These are phyloP conservation scores for Cyberlindnera mississippiensis DNA, from an alignment of 805 yeast species.

Conservation along the genomic window DNA sequence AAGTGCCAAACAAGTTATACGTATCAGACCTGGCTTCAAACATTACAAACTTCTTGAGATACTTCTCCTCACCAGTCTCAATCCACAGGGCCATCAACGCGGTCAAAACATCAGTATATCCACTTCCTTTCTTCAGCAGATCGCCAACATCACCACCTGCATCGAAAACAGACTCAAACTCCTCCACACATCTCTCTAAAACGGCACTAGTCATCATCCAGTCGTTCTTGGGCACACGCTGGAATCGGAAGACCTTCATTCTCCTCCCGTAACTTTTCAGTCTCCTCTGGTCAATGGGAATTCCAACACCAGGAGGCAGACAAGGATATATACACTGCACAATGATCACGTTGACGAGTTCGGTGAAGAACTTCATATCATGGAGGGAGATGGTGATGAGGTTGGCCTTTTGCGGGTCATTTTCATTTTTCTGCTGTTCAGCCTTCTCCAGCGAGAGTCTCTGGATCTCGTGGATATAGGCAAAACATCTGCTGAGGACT, in stretches of 20 bases:
- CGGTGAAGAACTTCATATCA: slow-evolving; percentile 74
- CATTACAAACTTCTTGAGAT: slow-evolving; percentile 16
- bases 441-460: slow-evolving; percentile 8
- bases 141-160: slow-evolving; percentile 34
- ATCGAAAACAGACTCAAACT: slow-evolving; percentile 25
- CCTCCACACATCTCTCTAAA: slow-evolving; percentile 15
- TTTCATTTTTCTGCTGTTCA: not conserved
- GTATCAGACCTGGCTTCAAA: slow-evolving; percentile 54
- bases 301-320: slow-evolving; percentile 51
- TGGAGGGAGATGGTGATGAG: slow-evolving; percentile 68
- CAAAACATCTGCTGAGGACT: slow-evolving; percentile 9
- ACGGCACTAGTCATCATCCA: not conserved
- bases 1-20: slow-evolving; percentile 58
- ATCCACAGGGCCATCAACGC: slow-evolving; percentile 42
- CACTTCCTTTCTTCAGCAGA: slow-evolving; percentile 59
- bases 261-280: slow-evolving; percentile 43
- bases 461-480: slow-evolving; percentile 17
- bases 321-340: slow-evolving; percentile 69
- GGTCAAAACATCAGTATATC: slow-evolving; percentile 56
- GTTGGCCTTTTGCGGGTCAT: slow-evolving; percentile 19
- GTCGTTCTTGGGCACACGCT: slow-evolving; percentile 11
- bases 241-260: slow-evolving; percentile 18
- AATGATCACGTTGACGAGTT: slow-evolving; percentile 58
- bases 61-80: slow-evolving; percentile 25
- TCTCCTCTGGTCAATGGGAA: slow-evolving; percentile 59